Evolutionary conservation across 495 filamentous ascomycete species (phyloP).

Genomic region (Penicillium lividum): DNA sequence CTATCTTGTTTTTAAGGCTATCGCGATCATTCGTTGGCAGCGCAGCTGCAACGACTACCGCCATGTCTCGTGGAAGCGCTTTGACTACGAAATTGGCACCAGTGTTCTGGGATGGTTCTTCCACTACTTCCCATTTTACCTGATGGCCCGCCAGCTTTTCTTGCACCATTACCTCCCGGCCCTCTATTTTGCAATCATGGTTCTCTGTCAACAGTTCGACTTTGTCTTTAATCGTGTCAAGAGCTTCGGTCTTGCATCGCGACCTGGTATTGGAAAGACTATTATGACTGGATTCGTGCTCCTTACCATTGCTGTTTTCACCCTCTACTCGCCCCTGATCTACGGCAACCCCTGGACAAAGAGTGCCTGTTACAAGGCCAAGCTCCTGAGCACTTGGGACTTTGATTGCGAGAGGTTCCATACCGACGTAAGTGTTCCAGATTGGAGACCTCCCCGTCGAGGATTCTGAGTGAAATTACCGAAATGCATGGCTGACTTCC

Average conservation of each 20-base stretch:
- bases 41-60: slow-evolving; percentile 85
- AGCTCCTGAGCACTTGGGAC: slow-evolving; percentile 88
- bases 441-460: slow-evolving; percentile 37
- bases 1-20: slow-evolving; percentile 80
- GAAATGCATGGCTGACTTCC: slow-evolving; percentile 32
- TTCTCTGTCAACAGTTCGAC: slow-evolving; percentile 85
- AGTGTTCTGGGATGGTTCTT: slow-evolving; percentile 91
- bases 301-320: slow-evolving; percentile 73
- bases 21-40: slow-evolving; percentile 92
- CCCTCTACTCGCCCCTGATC: slow-evolving; percentile 79
- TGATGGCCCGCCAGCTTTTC: slow-evolving; percentile 98
- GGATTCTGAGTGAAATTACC: slow-evolving; percentile 27
- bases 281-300: slow-evolving; percentile 70
- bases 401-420: slow-evolving; percentile 96
- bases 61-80: slow-evolving; percentile 81
- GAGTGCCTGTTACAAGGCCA: slow-evolving; percentile 78
- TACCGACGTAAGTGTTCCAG: slow-evolving; percentile 70
- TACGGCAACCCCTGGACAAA: slow-evolving; percentile 96
- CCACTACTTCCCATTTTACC: slow-evolving; percentile 96
- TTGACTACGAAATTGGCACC: slow-evolving; percentile 94
- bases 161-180: slow-evolving; percentile 97
- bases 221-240: slow-evolving; percentile 72
- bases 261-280: slow-evolving; percentile 70
- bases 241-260: slow-evolving; percentile 64
- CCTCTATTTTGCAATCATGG: slow-evolving; percentile 89